Percentiles rank a stretch among this genome's conserved stretches.
phyloP scores from a whole-genome alignment of 441 rosid genomes.

The Metrosideros polymorpha region DNA sequence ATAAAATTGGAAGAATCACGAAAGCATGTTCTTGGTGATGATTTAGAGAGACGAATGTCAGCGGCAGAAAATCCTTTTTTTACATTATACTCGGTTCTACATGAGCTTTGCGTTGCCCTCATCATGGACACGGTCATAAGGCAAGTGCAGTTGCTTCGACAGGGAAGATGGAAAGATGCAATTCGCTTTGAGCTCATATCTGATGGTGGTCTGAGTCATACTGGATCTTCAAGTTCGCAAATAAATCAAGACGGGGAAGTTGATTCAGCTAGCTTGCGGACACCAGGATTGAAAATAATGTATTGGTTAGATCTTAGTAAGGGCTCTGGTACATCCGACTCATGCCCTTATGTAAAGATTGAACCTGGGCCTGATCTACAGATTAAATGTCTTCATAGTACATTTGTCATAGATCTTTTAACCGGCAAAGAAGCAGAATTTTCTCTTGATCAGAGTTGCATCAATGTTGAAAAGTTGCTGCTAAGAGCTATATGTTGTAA shows the following conservation, averaged over 20 bases:
- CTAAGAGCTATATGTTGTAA: conserved; percentile 84
- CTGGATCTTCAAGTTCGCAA: conserved; percentile 36
- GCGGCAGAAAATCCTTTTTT: conserved; percentile 79
- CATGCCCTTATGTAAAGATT: conserved; percentile 69
- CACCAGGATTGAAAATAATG: conserved; percentile 79
- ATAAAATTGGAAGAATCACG: conserved; percentile 69
- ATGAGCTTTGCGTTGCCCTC: conserved; percentile 83
- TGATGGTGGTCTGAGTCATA: conserved; percentile 31
- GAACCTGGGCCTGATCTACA: conserved; percentile 86
- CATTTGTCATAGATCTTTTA: conserved; percentile 75
- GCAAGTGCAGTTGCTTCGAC: conserved; percentile 85
- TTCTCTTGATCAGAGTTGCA: conserved; percentile 71
- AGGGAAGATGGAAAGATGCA: conserved; percentile 96
- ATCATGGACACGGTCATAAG: conserved; percentile 93
- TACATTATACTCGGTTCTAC: conserved; percentile 69
- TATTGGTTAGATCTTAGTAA: conserved; percentile 84
- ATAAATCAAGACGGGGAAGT: conserved; percentile 75
- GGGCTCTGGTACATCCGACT: conserved; percentile 34
- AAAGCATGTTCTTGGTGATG: conserved; percentile 87
- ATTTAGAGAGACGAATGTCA: conserved; percentile 96
- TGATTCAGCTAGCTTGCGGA: conserved; percentile 65
- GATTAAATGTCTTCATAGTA: conserved; percentile 72
- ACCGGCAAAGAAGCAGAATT: conserved; percentile 79
- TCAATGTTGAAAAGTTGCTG: conserved; percentile 84
- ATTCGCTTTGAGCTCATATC: conserved; percentile 80